Base-by-base conservation (phyloP, 2,329 filamentous ascomycete species). In the Tolypocladium ophioglossoides region DNA sequence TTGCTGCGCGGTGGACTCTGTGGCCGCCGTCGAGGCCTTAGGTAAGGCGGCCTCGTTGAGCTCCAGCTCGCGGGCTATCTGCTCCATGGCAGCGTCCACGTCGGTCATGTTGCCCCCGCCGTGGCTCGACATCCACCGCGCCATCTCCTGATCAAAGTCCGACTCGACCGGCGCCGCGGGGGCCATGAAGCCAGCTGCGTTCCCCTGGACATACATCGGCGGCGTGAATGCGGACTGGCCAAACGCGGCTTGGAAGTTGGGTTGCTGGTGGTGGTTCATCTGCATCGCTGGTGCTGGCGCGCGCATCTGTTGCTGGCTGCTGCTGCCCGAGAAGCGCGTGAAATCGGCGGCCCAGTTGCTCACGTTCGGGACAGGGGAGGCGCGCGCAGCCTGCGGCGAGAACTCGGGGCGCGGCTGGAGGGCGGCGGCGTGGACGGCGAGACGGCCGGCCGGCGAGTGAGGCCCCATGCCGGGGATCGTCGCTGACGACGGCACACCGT, bases 71-170 rank as follows among this genome's bases (percentile, higher is more conserved):
- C 64, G 65, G 7, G 73, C 72, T 59, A 75, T 67, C 53, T 71
- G 66, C 38, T 74, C 72, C 70, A 75, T 74, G 52, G 70, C 68
- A 22, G 70, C 70, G 51, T 74, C 71, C 3, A 74, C 70, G 35
- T 73, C 64, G 27, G 67, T 62, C 65, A 74, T 73, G 41, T 65
- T 62, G 10, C 59, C 59, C 4, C 56, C 55, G 22, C 66, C 64
- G 46, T 75, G 68, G 16, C 54, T 62, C 0, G 68, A 64, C 67
- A 74, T 71, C 73, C 73, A 75, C 27, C 62, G 63, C 7, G 66
- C 64, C 67, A 75, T 71, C 44, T 75, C 72, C 39, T 67, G 57
- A 50, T 73, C 67, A 37, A 74, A 73, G n/a, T 73, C 70, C 16
- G 64, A 58, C 50, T 68, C 65, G 5, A 58, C 58, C 3, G 62